These are phyloP conservation scores for Plasmodium gonderi DNA, from an alignment of 169 alveolate species.

Conservation along the genomic window DNA sequence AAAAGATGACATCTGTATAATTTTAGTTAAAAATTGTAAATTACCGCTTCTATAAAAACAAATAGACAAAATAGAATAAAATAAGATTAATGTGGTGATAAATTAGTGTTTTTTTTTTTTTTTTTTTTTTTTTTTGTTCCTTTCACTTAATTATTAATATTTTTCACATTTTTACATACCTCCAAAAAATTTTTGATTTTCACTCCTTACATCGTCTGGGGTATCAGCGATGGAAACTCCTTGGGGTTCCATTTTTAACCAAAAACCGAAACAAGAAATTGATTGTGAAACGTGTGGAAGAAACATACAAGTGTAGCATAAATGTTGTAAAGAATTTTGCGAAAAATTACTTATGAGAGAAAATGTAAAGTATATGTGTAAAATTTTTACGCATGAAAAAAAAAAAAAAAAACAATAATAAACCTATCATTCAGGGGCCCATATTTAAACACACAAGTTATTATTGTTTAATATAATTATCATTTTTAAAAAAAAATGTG, in stretches of 20 bases:
- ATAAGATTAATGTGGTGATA: not conserved
- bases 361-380: not conserved
- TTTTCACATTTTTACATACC: constrained; percentile 5
- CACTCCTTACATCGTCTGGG: constrained; percentile 1
- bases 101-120: not conserved
- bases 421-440: not conserved
- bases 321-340: not conserved
- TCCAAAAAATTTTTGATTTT: constrained; percentile 48
- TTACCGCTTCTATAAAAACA: constrained; percentile 46
- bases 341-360: not conserved
- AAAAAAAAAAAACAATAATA: too few species aligned
- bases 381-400: not conserved
- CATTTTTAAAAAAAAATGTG: not conserved
- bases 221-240: not conserved
- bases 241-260: constrained; percentile 41
- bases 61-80: not conserved
- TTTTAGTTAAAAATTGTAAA: not conserved
- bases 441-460: not conserved
- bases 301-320: not conserved
- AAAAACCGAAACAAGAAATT: not conserved
- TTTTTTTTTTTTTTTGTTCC: not conserved
- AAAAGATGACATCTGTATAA: not conserved
- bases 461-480: not conserved
- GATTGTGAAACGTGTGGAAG: not conserved
- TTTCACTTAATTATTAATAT: not conserved